phyloP scores from a whole-genome alignment of 2,329 filamentous ascomycete species.

The Fusarium proliferatum region DNA sequence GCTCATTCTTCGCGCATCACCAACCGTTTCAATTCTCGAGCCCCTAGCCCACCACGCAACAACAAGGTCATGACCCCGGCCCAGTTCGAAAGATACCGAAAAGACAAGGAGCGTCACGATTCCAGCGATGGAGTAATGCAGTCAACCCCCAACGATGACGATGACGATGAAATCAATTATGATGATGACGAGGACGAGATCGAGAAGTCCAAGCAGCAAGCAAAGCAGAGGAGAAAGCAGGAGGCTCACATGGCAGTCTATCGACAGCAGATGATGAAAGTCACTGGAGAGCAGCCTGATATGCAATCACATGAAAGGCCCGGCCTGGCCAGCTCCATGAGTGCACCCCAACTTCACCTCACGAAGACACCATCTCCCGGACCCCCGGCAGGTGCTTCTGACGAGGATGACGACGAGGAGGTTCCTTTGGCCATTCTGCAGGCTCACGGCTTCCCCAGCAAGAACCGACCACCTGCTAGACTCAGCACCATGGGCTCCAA shows the following conservation, averaged over 20 bases:
- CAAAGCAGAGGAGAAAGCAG: slow-evolving; percentile 84
- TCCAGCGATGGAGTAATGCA: slow-evolving; percentile 55
- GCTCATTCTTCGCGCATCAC: slow-evolving; percentile 52
- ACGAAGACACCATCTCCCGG: slow-evolving; percentile 52
- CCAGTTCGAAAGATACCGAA: slow-evolving; percentile 84
- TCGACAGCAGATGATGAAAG: slow-evolving; percentile 96
- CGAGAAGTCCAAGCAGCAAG: slow-evolving; percentile 78
- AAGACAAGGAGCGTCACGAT: slow-evolving; percentile 75
- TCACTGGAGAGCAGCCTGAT: slow-evolving; percentile 75
- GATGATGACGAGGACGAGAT: slow-evolving; percentile 82
- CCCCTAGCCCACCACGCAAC: slow-evolving; percentile 60
- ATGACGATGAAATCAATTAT: slow-evolving; percentile 72
- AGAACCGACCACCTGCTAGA: slow-evolving; percentile 77
- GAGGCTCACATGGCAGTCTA: slow-evolving; percentile 92
- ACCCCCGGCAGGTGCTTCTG: slow-evolving; percentile 64
- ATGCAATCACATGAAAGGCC: slow-evolving; percentile 60
- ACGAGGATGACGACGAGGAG: slow-evolving; percentile 92
- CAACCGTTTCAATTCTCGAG: slow-evolving; percentile 51
- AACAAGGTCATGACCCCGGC: slow-evolving; percentile 91
- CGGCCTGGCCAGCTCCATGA: slow-evolving; percentile 66
- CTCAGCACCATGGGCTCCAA: slow-evolving; percentile 74
- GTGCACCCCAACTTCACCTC: slow-evolving; percentile 68
- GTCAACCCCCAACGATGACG: slow-evolving; percentile 65
- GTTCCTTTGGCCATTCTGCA: slow-evolving; percentile 87
- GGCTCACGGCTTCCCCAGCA: slow-evolving; percentile 88